Conservation (phyloP, 2,329 filamentous ascomycete species). For the Ustilaginoidea virens region DNA sequence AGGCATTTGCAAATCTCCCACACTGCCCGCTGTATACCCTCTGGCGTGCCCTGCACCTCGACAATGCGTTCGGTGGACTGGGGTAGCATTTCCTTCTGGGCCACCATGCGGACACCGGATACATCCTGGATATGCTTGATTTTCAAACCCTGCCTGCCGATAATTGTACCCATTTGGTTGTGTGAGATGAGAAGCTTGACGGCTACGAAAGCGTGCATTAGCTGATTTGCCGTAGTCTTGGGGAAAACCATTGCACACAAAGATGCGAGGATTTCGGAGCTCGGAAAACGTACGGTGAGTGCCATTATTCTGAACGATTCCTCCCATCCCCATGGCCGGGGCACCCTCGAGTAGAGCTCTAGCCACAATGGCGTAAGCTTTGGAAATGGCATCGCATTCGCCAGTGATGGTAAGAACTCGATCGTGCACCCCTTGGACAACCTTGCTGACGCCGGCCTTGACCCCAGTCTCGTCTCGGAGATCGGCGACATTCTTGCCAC, state of each 20-base stretch:
- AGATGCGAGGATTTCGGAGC: too few relatives aligned
- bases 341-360: constrained; percentile 85
- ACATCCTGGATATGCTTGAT: constrained; percentile 99
- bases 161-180: constrained; percentile 99
- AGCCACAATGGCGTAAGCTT: constrained; percentile 87
- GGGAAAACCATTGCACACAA: too few relatives aligned
- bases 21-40: constrained; percentile 86
- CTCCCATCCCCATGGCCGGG: constrained; percentile 91
- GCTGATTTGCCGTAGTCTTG: too few relatives aligned
- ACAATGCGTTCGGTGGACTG: constrained; percentile 98
- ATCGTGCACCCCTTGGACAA: constrained; percentile 93
- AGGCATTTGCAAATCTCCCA: constrained; percentile 99
- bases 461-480: constrained; percentile 95
- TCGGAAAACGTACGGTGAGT: constrained; percentile 86
- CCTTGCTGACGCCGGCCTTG: constrained; percentile 96
- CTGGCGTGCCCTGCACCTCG: constrained; percentile 86
- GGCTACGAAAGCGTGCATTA: constrained; percentile 46
- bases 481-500: constrained; percentile 94
- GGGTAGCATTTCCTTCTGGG: constrained; percentile 98
- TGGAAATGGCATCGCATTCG: constrained; percentile 71
- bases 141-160: constrained; percentile 88
- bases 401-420: constrained; percentile 93
- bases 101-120: constrained; percentile 96
- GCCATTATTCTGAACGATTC: constrained; percentile 70
- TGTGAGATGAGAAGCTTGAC: constrained; percentile 97